Conservation (phyloP, 148 eudicot species). For the Gaultheria prostrata region DNA sequence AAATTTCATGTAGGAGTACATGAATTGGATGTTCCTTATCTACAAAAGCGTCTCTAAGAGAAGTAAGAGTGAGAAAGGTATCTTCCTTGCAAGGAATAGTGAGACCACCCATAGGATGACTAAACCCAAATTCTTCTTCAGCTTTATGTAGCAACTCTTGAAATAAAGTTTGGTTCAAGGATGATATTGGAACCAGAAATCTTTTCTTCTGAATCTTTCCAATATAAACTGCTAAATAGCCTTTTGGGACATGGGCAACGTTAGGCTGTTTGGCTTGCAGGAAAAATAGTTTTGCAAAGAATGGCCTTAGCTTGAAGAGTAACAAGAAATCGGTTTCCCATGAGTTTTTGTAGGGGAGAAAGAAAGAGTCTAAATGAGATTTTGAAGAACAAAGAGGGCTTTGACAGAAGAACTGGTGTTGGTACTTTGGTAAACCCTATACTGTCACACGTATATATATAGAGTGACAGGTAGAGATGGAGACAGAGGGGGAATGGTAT, state of each 20-base stretch:
- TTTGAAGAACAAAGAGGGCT: neutral
- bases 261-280: slow-evolving; percentile 8
- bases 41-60: neutral
- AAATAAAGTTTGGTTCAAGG: slow-evolving; percentile 25
- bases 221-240: slow-evolving; percentile 51
- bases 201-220: slow-evolving; percentile 31
- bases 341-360: neutral
- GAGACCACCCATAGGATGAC: slow-evolving; percentile 54
- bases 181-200: slow-evolving; percentile 24
- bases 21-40: neutral
- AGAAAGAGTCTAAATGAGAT: neutral
- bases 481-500: neutral
- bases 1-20: no score
- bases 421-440: neutral
- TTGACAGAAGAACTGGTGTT: neutral
- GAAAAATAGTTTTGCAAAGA: neutral
- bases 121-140: slow-evolving; percentile 49
- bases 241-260: slow-evolving; percentile 38
- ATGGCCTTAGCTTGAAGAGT: slow-evolving; percentile 1
- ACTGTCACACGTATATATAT: neutral
- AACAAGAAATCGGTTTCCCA: slow-evolving; percentile 12
- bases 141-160: slow-evolving; percentile 19
- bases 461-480: neutral
- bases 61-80: slow-evolving; percentile 4
- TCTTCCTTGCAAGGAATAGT: slow-evolving; percentile 24